Base-by-base conservation (phyloP, 768 basidiomycete genomes). In the Trichaptum fuscoviolaceum region DNA sequence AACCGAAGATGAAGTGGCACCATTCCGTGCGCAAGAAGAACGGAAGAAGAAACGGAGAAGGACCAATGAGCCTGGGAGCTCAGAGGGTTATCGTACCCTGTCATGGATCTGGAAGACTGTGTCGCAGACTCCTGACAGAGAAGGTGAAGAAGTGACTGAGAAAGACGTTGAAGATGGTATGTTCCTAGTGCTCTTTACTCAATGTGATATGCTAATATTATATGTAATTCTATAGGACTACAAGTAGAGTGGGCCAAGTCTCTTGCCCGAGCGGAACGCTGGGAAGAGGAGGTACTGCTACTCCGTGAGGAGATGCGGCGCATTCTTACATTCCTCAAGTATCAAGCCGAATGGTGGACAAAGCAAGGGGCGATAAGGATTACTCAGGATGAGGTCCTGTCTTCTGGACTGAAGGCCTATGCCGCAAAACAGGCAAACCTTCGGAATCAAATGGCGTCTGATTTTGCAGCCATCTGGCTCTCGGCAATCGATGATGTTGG, bases 231-330 rank as follows among this genome's bases (percentile, higher is more conserved):
- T 36, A 36, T 17, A 36, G 35, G 35, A 36, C 35, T 36, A 36
- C 35, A 18, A 7, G 27, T 60, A 7, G 59, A 60, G 20, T 60
- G 59, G 35, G 9, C 10, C 57, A 76, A 74, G 62, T 67, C 70
- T 0, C 61, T 70, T 2, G 77, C 78, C 0, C 67, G 75, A 0
- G 74, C 74, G 1, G 68, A 74, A 58, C 70, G 75, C 0, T 80
- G 77, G 77, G 70, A 71, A 26, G 78, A 81, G 64, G 78, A 81
- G 62, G 73, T 74, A 18, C 26, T 71, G 0, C 69, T 80, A 1
- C 66, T 81, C 0, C 59, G 68, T 7, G 79, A 79, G 63, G 79
- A 80, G 65, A 78, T 78, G 77, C 63, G 71, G 0, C 69, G 76
- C 0, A 67, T 76, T 0, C 27, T 73, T 8, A 57, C 64, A 6